Percentiles rank a stretch among this genome's conserved stretches.
phyloP scores from a whole-genome alignment of 1,284 basidiomycete genomes.

The Quambalaria eucalypti region DNA sequence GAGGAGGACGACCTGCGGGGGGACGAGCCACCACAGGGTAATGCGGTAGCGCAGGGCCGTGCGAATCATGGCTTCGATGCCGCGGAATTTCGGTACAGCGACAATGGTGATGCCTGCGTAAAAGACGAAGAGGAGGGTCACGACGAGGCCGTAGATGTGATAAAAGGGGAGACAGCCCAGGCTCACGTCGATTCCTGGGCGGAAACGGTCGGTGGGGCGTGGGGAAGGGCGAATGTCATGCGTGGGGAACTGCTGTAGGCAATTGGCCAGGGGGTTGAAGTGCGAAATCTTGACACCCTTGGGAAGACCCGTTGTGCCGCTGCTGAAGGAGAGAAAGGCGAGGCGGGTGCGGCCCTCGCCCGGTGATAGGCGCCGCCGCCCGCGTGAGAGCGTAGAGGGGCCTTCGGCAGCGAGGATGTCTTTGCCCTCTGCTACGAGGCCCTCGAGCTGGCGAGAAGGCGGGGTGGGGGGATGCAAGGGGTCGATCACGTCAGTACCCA shows the following conservation, averaged over 20 bases:
- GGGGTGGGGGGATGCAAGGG: background rate
- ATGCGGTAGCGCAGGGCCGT: constrained; percentile 23
- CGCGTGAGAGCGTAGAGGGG: constrained; percentile 50
- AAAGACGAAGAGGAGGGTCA: constrained; percentile 9
- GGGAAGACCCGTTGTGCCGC: constrained; percentile 71
- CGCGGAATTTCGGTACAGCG: constrained; percentile 27
- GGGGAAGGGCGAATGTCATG: constrained; percentile 4
- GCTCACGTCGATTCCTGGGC: constrained; percentile 27
- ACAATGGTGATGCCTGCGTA: constrained; percentile 15
- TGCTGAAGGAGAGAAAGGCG: constrained; percentile 68
- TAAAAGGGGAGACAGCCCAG: constrained; percentile 27
- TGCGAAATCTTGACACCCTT: constrained; percentile 15
- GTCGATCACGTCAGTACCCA: no score
- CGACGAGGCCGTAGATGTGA: constrained; percentile 22
- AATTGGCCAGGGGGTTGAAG: constrained; percentile 11
- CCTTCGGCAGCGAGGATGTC: constrained; percentile 52
- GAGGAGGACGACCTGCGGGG: constrained; percentile 15
- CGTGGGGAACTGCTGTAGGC: constrained; percentile 6
- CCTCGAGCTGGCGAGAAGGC: constrained; percentile 50
- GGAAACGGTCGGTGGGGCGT: constrained; percentile 19
- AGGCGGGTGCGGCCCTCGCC: constrained; percentile 62
- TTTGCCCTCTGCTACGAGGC: constrained; percentile 48
- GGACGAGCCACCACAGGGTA: constrained; percentile 15
- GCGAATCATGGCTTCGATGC: constrained; percentile 33
- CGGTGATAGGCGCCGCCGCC: constrained; percentile 49